Base-by-base conservation (phyloP, 169 alveolate species). In the Babesia bovis region DNA sequence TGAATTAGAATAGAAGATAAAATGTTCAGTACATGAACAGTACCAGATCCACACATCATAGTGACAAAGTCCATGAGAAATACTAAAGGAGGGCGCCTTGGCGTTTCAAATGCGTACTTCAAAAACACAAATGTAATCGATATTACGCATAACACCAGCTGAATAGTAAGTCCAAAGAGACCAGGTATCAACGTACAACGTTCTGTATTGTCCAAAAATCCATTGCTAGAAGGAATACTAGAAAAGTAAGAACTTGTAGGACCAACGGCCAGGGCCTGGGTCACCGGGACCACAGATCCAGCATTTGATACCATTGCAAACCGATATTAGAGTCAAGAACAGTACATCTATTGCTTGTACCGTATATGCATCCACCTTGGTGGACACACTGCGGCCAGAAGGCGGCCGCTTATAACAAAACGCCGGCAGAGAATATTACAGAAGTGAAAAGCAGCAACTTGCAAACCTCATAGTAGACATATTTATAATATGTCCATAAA, bases 101-200 rank as follows among this genome's bases (percentile, higher is more conserved):
- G 92, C 15, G 51, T 61, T 52, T 89, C 94, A 19, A 83, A 82
- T 30, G 47, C 45, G 41, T 83, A 85, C 67, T 89, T 85, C 40
- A 87, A 45, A 44, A 89, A 25, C 56, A 89, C 66, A n/a, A 86
- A 38, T 10, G 76, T n/a, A 21, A 89, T 41, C 47, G 93, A 89
- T 12, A 65, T 63, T 33, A 21, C 49, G 47, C 90, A 86, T 25
- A 89, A 57, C 23, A 82, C 36, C 30, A 85, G 51, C 83, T 85
- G 94, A 53, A 89, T 85, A 38, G 82, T 38, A 25, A 89, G 36
- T 4, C 94, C 94, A 36, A 89, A 85, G 19, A 83, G 53, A 15
- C 94, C 92, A 21, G 94, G 94, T 28, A 89, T 40, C n/a, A 89
- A 49, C 47, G 81, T 63, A 36, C 94, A 89, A 21, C 53, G 59